Evolutionary conservation across 202 grass and related monocot genomes (phyloP).

Genomic region (Hordeum pubiflorum): DNA sequence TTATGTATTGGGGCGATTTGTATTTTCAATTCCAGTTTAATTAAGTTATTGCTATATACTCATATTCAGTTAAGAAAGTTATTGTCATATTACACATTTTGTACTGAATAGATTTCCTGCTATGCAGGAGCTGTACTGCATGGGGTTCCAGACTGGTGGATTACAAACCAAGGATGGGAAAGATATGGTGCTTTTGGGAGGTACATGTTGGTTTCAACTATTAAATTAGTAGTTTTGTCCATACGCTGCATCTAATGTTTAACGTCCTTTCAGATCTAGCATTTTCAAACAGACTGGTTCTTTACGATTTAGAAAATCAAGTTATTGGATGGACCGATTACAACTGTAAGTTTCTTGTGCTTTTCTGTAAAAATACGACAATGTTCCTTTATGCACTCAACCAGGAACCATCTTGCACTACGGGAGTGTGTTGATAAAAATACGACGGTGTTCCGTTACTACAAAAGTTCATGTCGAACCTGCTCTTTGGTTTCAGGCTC

Average conservation of each 20-base stretch:
- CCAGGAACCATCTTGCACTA: not conserved
- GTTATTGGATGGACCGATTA: slow-evolving; percentile 82
- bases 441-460: not conserved
- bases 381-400: not conserved
- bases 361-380: not conserved
- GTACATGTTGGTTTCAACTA: slow-evolving; percentile 30
- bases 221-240: slow-evolving; percentile 14
- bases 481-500: slow-evolving; percentile 52
- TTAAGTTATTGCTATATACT: not conserved
- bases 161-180: slow-evolving; percentile 89
- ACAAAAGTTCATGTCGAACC: not conserved
- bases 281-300: slow-evolving; percentile 83
- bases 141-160: slow-evolving; percentile 81
- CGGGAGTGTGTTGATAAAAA: not conserved
- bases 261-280: slow-evolving; percentile 63
- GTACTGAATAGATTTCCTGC: not conserved
- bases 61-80: not conserved
- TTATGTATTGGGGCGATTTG: not conserved
- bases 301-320: slow-evolving; percentile 95
- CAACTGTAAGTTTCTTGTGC: slow-evolving; percentile 65
- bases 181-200: slow-evolving; percentile 92
- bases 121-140: slow-evolving; percentile 46
- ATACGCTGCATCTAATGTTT: slow-evolving; percentile 12
- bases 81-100: not conserved
- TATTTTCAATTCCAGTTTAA: not conserved